These are phyloP conservation scores for Suhomyces coccinellae DNA, from an alignment of 1,139 yeast genomes.

Conservation along the genomic window DNA sequence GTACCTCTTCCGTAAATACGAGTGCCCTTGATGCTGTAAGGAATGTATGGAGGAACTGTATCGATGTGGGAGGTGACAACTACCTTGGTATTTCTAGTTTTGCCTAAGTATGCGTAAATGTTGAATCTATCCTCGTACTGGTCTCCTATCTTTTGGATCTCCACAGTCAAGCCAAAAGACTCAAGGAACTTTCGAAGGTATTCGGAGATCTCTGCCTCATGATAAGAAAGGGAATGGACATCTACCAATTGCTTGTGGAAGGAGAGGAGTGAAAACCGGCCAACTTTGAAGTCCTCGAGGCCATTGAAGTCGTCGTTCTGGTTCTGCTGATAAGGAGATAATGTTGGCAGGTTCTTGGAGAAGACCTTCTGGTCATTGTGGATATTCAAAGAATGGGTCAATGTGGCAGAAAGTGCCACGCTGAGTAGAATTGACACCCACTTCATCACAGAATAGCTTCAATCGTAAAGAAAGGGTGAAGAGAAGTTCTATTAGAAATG, in stretches of 20 bases:
- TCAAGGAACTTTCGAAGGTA: constrained; percentile 36
- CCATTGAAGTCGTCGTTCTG: constrained; percentile 3
- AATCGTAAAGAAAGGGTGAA: too few relatives aligned
- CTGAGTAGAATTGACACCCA: neutral
- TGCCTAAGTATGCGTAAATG: constrained; percentile 58
- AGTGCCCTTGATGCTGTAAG: constrained; percentile 51
- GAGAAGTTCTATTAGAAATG: too few relatives aligned
- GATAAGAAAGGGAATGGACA: constrained; percentile 16
- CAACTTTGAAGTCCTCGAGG: constrained; percentile 15
- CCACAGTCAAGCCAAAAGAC: constrained; percentile 52
- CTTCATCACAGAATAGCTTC: neutral
- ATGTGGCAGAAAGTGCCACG: neutral
- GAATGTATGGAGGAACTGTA: constrained; percentile 68
- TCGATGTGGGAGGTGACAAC: constrained; percentile 67
- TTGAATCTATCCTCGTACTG: constrained; percentile 40
- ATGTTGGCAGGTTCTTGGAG: neutral
- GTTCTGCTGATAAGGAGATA: neutral
- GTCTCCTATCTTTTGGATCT: constrained; percentile 37
- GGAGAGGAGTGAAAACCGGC: constrained; percentile 17
- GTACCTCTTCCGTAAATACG: constrained; percentile 65
- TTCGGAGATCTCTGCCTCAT: constrained; percentile 15
- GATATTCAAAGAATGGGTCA: neutral
- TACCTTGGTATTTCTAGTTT: constrained; percentile 46
- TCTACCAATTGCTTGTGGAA: constrained; percentile 19
- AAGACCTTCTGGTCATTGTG: constrained; percentile 5